These are phyloP conservation scores for Lathyrus oleraceus DNA, from an alignment of 306 rosid species.

Conservation along the genomic window DNA sequence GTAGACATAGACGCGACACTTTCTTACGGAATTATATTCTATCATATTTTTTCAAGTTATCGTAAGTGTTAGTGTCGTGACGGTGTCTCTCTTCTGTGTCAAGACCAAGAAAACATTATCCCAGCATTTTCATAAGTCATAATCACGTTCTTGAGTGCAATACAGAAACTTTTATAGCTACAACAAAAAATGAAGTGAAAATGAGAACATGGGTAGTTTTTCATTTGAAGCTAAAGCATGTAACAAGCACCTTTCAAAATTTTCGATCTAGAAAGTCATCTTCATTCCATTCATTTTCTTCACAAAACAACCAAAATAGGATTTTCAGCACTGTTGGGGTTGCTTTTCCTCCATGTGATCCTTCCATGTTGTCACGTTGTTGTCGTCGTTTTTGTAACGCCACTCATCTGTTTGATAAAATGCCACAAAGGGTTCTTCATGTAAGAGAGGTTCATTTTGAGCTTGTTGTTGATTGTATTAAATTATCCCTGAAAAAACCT, in stretches of 20 bases:
- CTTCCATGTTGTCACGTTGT: not conserved
- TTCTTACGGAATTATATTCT: not conserved
- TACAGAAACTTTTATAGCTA: not conserved
- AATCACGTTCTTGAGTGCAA: not conserved
- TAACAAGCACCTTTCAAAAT: slow-evolving; percentile 27
- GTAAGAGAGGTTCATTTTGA: slow-evolving; percentile 24
- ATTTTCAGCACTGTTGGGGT: not conserved
- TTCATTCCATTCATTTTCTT: slow-evolving; percentile 33
- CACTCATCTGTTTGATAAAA: slow-evolving; percentile 41
- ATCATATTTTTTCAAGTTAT: not conserved
- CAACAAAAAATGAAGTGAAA: slow-evolving; percentile 29
- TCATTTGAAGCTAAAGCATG: slow-evolving; percentile 6
- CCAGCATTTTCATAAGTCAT: not conserved
- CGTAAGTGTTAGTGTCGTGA: not conserved
- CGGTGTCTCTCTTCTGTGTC: not conserved
- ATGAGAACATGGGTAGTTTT: slow-evolving; percentile 36
- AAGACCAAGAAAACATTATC: not conserved
- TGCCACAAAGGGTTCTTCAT: slow-evolving; percentile 34
- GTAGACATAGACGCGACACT: not conserved
- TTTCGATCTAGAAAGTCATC: not conserved
- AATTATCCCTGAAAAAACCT: slow-evolving; percentile 26
- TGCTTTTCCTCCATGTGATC: slow-evolving; percentile 10
- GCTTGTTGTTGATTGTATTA: slow-evolving; percentile 36
- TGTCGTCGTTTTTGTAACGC: slow-evolving; percentile 22
- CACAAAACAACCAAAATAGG: not conserved